These are phyloP conservation scores for Pseudocercospora fuligena DNA, from an alignment of 2,329 filamentous ascomycete genomes.

Conservation along the genomic window DNA sequence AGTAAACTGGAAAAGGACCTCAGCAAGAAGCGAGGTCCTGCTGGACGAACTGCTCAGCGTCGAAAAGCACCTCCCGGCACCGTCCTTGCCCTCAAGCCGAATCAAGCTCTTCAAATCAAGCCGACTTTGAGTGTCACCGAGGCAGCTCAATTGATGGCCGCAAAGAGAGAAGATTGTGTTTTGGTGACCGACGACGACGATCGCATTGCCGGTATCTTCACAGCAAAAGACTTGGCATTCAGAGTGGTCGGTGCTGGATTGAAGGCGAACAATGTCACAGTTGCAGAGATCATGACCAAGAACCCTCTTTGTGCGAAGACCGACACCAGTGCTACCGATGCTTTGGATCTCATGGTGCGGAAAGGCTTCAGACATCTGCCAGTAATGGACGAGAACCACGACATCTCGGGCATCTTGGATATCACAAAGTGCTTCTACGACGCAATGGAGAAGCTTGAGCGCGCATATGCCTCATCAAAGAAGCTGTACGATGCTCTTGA, in stretches of 20 bases:
- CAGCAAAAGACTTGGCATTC: slow-evolving; percentile 97
- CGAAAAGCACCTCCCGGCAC: slow-evolving; percentile 96
- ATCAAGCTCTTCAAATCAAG: slow-evolving; percentile 96
- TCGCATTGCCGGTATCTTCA: slow-evolving; percentile 97
- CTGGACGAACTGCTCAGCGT: slow-evolving; percentile 77
- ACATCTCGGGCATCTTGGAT: slow-evolving; percentile 96
- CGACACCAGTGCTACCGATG: slow-evolving; percentile 97
- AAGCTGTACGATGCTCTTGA: slow-evolving; percentile 97
- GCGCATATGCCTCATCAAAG: slow-evolving; percentile 95
- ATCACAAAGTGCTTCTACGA: slow-evolving; percentile 99
- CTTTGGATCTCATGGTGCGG: slow-evolving; percentile 94
- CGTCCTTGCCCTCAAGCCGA: slow-evolving; percentile 92
- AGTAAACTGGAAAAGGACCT: slow-evolving; percentile 96
- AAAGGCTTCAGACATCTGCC: slow-evolving; percentile 97
- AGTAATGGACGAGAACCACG: slow-evolving; percentile 99
- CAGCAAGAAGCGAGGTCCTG: slow-evolving; percentile 91
- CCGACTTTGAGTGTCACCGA: slow-evolving; percentile 91
- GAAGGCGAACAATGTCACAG: slow-evolving; percentile 87
- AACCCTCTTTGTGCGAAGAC: slow-evolving; percentile 97
- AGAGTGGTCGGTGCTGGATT: slow-evolving; percentile 89
- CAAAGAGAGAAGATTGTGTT: slow-evolving; percentile 97
- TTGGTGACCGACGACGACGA: slow-evolving; percentile 98
- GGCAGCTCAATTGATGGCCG: slow-evolving; percentile 97
- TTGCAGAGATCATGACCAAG: slow-evolving; percentile 99
- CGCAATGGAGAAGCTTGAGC: slow-evolving; percentile 98